Evolutionary conservation across 345 rosid species (phyloP), one percentile per base, ranked within the genome.

Genomic region (Physaria fendleri): DNA sequence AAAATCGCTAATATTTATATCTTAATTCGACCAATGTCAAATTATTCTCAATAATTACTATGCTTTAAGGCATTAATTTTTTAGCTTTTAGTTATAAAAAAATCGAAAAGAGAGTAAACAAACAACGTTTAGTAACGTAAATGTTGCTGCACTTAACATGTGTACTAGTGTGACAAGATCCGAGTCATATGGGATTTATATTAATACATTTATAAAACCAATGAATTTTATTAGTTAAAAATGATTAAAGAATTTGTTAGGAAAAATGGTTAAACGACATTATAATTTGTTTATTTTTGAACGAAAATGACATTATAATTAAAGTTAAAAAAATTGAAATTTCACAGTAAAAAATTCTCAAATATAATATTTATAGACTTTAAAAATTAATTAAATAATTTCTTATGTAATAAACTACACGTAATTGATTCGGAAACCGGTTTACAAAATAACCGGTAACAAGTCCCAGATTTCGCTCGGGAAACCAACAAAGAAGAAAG

Each of bases 101-200:
- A 41, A 59, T 41, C 3, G 33, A 67, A 34, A 28, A 32, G 18
- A 4, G 29, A 25, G 8, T 11, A 42, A 52, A 60, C 62, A 59
- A 51, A 40, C 27, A 60, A 52, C 56, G 55, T 42, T 52, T 43
- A 14, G 62, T 68, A 60, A 68, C 73, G 73, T 44, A 60, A 60
- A 38, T 20, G 14, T 14, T 27, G 67, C 62, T 52, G 73, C 46
- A 65, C 24, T 22, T 6, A 52, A 68, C 74, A 69, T 62, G 68
- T 69, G 74, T 64, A n/a, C n/a, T n/a, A 29, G 8, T 38, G 64
- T 54, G 69, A 46, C 74, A 62, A 69, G 64, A 55, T 69, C 69
- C 46, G 39, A 46, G 23, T 45, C 40, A 29, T 32, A 21, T 1
- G 48, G 46, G 4, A 32, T 30, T 30, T 1, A 3, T 59, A 32